phyloP scores from a whole-genome alignment of 371 early-diverging fungal species.

The Batrachochytrium dendrobatidis region DNA sequence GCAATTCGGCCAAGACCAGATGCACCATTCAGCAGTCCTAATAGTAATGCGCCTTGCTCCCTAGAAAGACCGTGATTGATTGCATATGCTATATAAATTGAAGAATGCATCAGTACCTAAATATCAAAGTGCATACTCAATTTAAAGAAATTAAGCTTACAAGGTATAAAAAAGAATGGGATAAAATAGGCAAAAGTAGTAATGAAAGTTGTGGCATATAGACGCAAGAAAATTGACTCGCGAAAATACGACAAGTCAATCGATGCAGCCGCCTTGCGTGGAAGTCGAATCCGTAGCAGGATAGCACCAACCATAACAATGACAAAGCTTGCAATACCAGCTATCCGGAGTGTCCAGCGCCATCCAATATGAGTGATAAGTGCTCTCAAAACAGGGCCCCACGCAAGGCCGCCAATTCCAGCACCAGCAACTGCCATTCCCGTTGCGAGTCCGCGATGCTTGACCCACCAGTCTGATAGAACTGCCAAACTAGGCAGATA shows the following conservation, averaged over 20 bases:
- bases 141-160: neutral
- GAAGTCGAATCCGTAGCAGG: too few relatives aligned
- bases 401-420: conserved; percentile 68
- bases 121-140: neutral
- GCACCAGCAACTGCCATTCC: conserved; percentile 68
- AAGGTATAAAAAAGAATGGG: conserved; percentile 52
- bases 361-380: conserved; percentile 51
- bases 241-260: conserved; percentile 1
- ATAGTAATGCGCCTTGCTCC: conserved; percentile 39
- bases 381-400: conserved; percentile 55
- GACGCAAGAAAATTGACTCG: conserved; percentile 7
- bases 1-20: conserved; percentile 60
- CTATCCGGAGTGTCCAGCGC: conserved; percentile 45
- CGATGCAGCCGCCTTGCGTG: conserved; percentile 6
- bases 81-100: conserved; percentile 22
- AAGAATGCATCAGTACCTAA: neutral
- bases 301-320: too few relatives aligned
- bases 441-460: conserved; percentile 61
- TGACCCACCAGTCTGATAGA: conserved; percentile 67
- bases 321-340: conserved; percentile 22
- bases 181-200: conserved; percentile 50
- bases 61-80: conserved; percentile 31
- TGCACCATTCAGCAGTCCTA: conserved; percentile 47
- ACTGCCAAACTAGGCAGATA: conserved; percentile 63
- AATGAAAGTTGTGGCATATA: conserved; percentile 25